Percentiles rank a stretch among this genome's conserved stretches.
Evolutionary conservation across 2,329 filamentous ascomycete genomes (phyloP).

Genomic region (Trichoderma afroharzianum): DNA sequence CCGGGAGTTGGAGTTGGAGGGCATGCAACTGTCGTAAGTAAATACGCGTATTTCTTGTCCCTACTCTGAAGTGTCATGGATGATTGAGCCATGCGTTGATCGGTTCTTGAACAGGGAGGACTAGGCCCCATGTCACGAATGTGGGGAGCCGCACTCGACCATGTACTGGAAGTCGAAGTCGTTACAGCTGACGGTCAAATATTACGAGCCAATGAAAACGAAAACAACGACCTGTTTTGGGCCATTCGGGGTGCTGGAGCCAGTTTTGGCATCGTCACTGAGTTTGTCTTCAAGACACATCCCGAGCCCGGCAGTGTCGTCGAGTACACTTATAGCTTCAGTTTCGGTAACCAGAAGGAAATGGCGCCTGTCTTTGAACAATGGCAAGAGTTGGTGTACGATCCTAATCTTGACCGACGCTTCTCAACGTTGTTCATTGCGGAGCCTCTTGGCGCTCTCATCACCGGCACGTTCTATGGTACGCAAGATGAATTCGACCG

Average conservation of each 20-base stretch:
- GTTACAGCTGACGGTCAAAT: conserved; percentile 55
- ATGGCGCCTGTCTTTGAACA: conserved; percentile 49
- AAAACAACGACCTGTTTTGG: conserved; percentile 54
- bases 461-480: conserved; percentile 61
- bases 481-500: conserved; percentile 52
- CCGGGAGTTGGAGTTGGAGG: conserved; percentile 57
- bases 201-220: conserved; percentile 41
- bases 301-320: conserved; percentile 53
- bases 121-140: conserved; percentile 56
- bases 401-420: conserved; percentile 53
- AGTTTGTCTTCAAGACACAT: conserved; percentile 55
- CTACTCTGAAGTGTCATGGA: neutral
- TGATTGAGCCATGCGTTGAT: neutral
- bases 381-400: conserved; percentile 56
- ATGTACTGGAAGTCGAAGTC: conserved; percentile 52
- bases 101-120: conserved; percentile 42
- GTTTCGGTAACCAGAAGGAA: conserved; percentile 44
- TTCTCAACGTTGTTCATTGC: conserved; percentile 57
- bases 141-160: conserved; percentile 56
- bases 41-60: neutral
- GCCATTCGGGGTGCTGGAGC: conserved; percentile 55
- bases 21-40: conserved; percentile 52
- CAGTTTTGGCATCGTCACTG: conserved; percentile 55
- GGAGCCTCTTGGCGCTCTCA: conserved; percentile 50
- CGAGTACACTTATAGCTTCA: conserved; percentile 56